These are phyloP conservation scores for Pistacia vera DNA, from an alignment of 345 rosid species.

Conservation along the genomic window DNA sequence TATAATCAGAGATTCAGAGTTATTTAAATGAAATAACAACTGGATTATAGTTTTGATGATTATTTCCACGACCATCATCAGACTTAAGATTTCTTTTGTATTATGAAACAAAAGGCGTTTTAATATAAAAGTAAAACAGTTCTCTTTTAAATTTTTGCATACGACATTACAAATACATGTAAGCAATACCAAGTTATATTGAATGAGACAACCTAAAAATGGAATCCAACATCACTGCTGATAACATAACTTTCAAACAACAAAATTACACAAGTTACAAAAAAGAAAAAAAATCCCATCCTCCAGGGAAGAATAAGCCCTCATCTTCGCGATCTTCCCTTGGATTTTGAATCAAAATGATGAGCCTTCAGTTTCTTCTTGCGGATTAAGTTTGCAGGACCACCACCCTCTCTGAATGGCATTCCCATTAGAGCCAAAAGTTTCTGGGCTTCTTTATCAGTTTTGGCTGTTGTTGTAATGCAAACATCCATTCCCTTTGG, in stretches of 20 bases:
- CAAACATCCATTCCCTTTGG: conserved; percentile 94
- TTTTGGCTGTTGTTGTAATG: conserved; percentile 78
- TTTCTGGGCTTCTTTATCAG: conserved; percentile 77
- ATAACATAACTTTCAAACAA: neutral
- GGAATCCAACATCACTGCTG: neutral
- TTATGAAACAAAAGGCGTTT: too few relatives aligned
- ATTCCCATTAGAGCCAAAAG: conserved; percentile 91
- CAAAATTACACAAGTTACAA: neutral
- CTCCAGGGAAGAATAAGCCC: neutral
- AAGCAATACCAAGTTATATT: neutral
- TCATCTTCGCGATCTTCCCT: conserved; percentile 59
- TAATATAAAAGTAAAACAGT: too few relatives aligned
- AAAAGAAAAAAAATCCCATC: neutral
- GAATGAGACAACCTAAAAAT: neutral
- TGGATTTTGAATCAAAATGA: conserved; percentile 72
- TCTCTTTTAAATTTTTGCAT: too few relatives aligned
- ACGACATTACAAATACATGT: neutral
- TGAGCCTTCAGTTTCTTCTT: conserved; percentile 88
- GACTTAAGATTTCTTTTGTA: too few relatives aligned
- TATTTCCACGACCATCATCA: too few relatives aligned
- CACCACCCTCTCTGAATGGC: conserved; percentile 81
- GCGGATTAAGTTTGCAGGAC: conserved; percentile 24
- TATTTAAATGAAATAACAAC: too few relatives aligned
- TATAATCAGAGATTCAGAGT: too few relatives aligned
- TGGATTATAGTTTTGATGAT: too few relatives aligned